Conservation (phyloP, 768 basidiomycete species). For the Xerocomus brunneocitrinus region DNA sequence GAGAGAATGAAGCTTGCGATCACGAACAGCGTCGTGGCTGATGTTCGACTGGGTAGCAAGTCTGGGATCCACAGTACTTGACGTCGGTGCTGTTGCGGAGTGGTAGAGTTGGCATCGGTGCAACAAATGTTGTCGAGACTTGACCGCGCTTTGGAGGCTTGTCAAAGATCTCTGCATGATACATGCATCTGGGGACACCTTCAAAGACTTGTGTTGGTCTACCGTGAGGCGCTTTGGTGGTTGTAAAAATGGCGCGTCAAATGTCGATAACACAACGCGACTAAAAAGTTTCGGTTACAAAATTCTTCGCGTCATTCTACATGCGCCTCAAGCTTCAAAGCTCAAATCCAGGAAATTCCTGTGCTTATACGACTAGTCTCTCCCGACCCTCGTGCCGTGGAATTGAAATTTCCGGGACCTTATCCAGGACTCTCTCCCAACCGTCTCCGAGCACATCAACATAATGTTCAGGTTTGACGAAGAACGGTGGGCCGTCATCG, state of each 20-base stretch:
- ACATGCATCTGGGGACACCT: conserved; percentile 6
- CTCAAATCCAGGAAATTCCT: background rate
- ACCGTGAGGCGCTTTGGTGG: background rate
- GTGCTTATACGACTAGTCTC: conserved; percentile 39
- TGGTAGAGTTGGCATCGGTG: conserved; percentile 7
- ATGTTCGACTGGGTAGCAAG: conserved; percentile 3
- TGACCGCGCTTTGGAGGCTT: conserved; percentile 14
- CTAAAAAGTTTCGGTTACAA: background rate
- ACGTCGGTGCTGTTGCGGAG: conserved; percentile 8
- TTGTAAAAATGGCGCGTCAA: background rate
- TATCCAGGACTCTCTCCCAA: conserved; percentile 54
- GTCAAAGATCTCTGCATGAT: conserved; percentile 24
- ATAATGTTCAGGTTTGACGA: conserved; percentile 54
- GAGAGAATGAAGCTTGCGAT: conserved; percentile 29
- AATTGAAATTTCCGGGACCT: conserved; percentile 44
- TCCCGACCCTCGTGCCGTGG: conserved; percentile 44
- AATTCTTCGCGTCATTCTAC: background rate
- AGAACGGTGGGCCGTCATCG: conserved; percentile 60
- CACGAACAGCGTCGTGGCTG: conserved; percentile 8
- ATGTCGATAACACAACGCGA: background rate
- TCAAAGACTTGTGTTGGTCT: background rate
- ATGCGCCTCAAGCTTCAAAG: too few relatives aligned
- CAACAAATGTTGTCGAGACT: conserved; percentile 3
- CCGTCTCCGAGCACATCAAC: conserved; percentile 42
- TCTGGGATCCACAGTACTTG: conserved; percentile 2